Base-by-base conservation (phyloP, 1,139 yeast species). In the Taiozyma sp. region DNA sequence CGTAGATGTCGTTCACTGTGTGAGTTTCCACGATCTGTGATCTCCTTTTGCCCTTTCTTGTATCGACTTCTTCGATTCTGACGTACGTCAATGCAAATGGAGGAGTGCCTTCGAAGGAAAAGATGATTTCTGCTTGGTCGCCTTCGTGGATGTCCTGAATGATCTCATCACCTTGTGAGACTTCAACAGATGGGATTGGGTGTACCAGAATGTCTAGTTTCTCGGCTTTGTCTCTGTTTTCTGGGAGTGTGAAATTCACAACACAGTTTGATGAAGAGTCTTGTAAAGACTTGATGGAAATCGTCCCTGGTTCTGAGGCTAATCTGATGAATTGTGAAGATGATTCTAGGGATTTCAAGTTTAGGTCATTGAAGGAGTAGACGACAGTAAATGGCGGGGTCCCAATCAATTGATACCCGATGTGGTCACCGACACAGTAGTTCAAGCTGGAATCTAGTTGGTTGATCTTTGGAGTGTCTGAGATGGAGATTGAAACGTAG, bases 351-450 rank as follows among this genome's bases (percentile, higher is more conserved):
- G 95, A 86, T 55, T 73, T 79, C 57, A 87, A 83, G 28, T 70
- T 68, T 43, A 75, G 71, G 4, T 79, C 86, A 59, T 88, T 85
- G 70, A 92, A 92, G 16, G 78, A 78, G 65, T 93, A 93, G 48
- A 75, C 79, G 4, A 95, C 78, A 1, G 76, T 77, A 66, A 89
- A 91, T 28, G 97, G 97, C 0, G 96, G 80, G 4, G 80, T 75
- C 6, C 99, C 99, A 14, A 80, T 79, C 54, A 93, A 69, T 54
- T 84, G 80, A 64, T 89, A 89, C 0, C 86, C 76, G 29, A 93
- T 80, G 57, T 88, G 87, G 56, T 93, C 98, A 4, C 99, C 99
- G 40, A 92, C 97, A 76, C 99, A 93, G 62, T 83, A 87, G 59
- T 78, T 75, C 34, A 71, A 70, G 23, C 68, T 65, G 1, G 77